Conservation (phyloP, 2,329 filamentous ascomycete species). For the Ophiostoma fasciatum region DNA sequence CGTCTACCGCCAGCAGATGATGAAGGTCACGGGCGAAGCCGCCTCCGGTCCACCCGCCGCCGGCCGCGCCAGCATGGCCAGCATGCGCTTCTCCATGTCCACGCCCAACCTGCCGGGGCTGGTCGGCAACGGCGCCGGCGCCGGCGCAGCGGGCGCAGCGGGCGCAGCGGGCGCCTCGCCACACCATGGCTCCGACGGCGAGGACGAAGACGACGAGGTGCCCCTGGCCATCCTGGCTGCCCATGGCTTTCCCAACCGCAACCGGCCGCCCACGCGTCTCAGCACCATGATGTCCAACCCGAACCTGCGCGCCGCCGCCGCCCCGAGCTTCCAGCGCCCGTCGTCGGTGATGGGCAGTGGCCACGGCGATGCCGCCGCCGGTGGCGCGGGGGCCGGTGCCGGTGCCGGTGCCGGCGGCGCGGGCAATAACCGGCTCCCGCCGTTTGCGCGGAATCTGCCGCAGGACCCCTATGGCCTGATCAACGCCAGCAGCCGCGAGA, state of each 20-base stretch:
- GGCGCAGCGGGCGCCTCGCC: slow-evolving; percentile 15
- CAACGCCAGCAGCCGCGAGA: slow-evolving; percentile 57
- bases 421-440: slow-evolving; percentile 61
- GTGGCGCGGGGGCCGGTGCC: slow-evolving; percentile 13
- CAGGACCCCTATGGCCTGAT: slow-evolving; percentile 75
- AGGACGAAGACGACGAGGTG: slow-evolving; percentile 76
- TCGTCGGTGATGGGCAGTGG: slow-evolving; percentile 42
- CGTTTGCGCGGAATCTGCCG: slow-evolving; percentile 70
- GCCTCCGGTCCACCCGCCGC: slow-evolving; percentile 31
- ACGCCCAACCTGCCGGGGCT: slow-evolving; percentile 50
- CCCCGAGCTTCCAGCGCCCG: slow-evolving; percentile 33
- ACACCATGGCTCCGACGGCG: slow-evolving; percentile 31
- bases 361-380: slow-evolving; percentile 23
- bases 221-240: slow-evolving; percentile 76
- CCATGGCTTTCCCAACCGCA: slow-evolving; percentile 73
- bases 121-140: too few species aligned
- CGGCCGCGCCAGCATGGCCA: too few species aligned
- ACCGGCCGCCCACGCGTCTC: slow-evolving; percentile 56
- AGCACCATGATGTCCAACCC: slow-evolving; percentile 53
- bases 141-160: slow-evolving; percentile 13
- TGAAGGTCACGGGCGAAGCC: slow-evolving; percentile 78
- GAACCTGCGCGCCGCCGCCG: slow-evolving; percentile 45
- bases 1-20: slow-evolving; percentile 88
- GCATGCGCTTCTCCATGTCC: slow-evolving; percentile 43
- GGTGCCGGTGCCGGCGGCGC: slow-evolving; percentile 19